Conservation (phyloP, 257 asterid genomes). For the Datura wrightii region DNA sequence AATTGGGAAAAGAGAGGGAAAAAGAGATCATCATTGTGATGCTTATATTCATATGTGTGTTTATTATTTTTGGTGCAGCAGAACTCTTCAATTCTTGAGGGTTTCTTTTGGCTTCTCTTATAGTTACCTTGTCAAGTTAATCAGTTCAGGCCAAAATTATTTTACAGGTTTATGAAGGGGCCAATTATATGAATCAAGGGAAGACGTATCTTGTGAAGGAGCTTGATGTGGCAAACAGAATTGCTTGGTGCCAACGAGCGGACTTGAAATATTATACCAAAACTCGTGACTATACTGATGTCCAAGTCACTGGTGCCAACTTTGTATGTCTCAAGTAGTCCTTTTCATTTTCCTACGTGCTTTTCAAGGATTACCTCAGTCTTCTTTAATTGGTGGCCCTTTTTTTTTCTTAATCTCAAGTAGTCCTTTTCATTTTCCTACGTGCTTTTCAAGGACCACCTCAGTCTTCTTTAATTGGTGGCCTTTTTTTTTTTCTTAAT, state of each 20-base stretch:
- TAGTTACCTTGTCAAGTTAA: conserved; percentile 23
- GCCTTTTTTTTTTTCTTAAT: not conserved
- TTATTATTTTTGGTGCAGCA: not conserved
- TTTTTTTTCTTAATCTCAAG: conserved; percentile 17
- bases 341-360: not conserved
- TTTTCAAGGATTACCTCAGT: conserved; percentile 6
- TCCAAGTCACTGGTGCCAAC: conserved; percentile 75
- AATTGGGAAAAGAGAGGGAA: not conserved
- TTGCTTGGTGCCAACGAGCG: conserved; percentile 93
- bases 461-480: not conserved
- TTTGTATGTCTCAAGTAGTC: conserved; percentile 54
- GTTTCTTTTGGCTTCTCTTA: conserved; percentile 2
- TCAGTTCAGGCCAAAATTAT: conserved; percentile 27
- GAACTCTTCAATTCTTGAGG: conserved; percentile 23
- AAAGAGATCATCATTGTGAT: conserved; percentile 15
- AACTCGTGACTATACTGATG: conserved; percentile 86
- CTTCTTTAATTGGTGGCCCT: not conserved
- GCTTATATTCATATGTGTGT: conserved; percentile 16
- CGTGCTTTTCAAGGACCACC: not conserved
- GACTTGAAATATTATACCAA: conserved; percentile 87
- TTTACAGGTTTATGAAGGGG: conserved; percentile 93
- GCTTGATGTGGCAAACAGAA: conserved; percentile 76
- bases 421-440: not conserved
- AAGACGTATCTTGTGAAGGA: conserved; percentile 80
- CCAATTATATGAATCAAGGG: conserved; percentile 96